A percentile compares a stretch with the other conserved stretches of the same genome.
Evolutionary conservation across 2,329 filamentous ascomycete genomes (phyloP).

Genomic region (Neonectria coccinea): DNA sequence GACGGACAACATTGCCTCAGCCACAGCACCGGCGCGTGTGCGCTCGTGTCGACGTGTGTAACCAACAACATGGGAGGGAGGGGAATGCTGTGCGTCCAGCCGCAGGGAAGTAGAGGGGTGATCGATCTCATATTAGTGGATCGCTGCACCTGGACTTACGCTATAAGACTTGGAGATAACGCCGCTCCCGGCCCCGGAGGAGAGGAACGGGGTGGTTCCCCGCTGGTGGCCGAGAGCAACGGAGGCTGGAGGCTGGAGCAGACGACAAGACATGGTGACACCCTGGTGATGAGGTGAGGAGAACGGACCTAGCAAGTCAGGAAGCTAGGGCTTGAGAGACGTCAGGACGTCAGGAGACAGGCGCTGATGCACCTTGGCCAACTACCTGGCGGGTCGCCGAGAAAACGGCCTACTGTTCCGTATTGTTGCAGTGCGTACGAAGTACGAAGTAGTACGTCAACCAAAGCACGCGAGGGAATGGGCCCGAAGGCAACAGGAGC

Average conservation of each 20-base stretch:
- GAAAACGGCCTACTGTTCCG: background rate
- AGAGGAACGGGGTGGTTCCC: conserved; percentile 13
- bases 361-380: conserved; percentile 5
- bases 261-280: conserved; percentile 6
- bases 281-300: conserved; percentile 4
- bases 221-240: conserved; percentile 7
- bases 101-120: conserved; percentile 28
- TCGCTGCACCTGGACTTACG: conserved; percentile 31
- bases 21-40: conserved; percentile 11
- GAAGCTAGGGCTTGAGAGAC: conserved; percentile 5
- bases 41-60: conserved; percentile 34
- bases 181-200: conserved; percentile 29
- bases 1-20: conserved; percentile 1
- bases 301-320: background rate
- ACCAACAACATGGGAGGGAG: conserved; percentile 29
- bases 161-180: conserved; percentile 38
- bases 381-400: conserved; percentile 13
- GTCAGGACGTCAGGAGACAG: conserved; percentile 3
- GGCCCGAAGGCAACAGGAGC: background rate
- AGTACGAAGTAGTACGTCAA: background rate
- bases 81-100: conserved; percentile 36
- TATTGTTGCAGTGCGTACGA: background rate
- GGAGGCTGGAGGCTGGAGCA: conserved; percentile 1
- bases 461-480: conserved; percentile 15
- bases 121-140: conserved; percentile 41